These are phyloP conservation scores for Orbilia brochopaga DNA, from an alignment of 2,329 filamentous ascomycete species.

Conservation along the genomic window DNA sequence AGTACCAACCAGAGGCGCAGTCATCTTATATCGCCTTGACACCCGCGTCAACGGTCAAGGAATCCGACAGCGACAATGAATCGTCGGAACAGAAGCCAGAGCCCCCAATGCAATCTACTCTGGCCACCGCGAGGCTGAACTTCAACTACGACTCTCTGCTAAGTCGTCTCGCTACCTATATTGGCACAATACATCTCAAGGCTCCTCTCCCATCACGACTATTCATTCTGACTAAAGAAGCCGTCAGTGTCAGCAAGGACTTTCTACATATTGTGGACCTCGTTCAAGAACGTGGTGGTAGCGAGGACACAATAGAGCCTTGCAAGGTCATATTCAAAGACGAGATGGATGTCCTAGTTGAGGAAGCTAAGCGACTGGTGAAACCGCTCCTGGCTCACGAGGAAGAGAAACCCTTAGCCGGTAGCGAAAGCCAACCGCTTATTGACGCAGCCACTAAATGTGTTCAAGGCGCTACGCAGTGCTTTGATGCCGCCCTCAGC, in stretches of 20 bases:
- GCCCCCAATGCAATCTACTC: neutral
- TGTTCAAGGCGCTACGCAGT: slow-evolving; percentile 88
- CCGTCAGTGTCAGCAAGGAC: slow-evolving; percentile 40
- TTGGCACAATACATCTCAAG: slow-evolving; percentile 85
- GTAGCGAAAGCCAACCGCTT: slow-evolving; percentile 47
- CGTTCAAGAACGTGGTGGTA: slow-evolving; percentile 33
- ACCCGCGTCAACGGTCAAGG: slow-evolving; percentile 43
- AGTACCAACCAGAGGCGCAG: slow-evolving; percentile 33
- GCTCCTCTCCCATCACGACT: slow-evolving; percentile 62
- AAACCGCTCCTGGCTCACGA: slow-evolving; percentile 41
- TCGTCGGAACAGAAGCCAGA: slow-evolving; percentile 18
- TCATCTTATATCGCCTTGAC: slow-evolving; percentile 36
- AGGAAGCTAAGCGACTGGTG: slow-evolving; percentile 42
- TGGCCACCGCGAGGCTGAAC: slow-evolving; percentile 30
- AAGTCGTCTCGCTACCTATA: slow-evolving; percentile 88
- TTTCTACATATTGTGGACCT: slow-evolving; percentile 35
- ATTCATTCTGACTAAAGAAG: slow-evolving; percentile 39
- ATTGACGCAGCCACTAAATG: slow-evolving; percentile 76
- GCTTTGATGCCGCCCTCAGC: slow-evolving; percentile 81
- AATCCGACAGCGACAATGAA: slow-evolving; percentile 42
- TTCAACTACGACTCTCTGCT: slow-evolving; percentile 65
- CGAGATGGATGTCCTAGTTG: slow-evolving; percentile 34
- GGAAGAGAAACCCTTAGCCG: slow-evolving; percentile 40
- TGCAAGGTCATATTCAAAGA: slow-evolving; percentile 29
- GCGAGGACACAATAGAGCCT: slow-evolving; percentile 15